A percentile compares a stretch with the other conserved stretches of the same genome.
phyloP scores from a whole-genome alignment of 1,284 basidiomycete genomes.

The Pseudozyma sp. region DNA sequence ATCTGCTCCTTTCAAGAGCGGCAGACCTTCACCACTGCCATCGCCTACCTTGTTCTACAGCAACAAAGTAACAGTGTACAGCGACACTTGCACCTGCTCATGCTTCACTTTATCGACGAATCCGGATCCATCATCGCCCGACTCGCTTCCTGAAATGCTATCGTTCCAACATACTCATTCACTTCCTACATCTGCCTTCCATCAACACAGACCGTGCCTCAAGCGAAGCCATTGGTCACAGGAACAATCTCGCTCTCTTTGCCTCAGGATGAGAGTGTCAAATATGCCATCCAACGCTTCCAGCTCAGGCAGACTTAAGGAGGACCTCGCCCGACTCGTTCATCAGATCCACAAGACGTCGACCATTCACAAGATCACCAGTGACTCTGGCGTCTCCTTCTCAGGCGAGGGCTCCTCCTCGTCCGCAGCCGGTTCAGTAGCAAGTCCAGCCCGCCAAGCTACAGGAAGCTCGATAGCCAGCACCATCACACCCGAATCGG shows the following conservation, averaged over 20 bases:
- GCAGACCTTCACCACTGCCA: background rate
- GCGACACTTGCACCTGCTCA: background rate
- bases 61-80: background rate
- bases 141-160: conserved; percentile 18
- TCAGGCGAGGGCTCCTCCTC: conserved; percentile 6
- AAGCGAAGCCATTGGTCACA: conserved; percentile 27
- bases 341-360: conserved; percentile 43
- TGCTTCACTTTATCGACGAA: background rate
- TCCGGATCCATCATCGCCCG: background rate
- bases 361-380: conserved; percentile 43
- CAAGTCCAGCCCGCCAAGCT: conserved; percentile 17
- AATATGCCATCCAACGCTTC: conserved; percentile 10
- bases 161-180: conserved; percentile 31
- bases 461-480: conserved; percentile 46
- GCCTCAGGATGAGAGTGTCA: conserved; percentile 28
- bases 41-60: background rate
- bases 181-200: conserved; percentile 5
- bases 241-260: conserved; percentile 19
- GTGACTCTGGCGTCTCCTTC: conserved; percentile 54
- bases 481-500: conserved; percentile 47
- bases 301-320: conserved; percentile 19
- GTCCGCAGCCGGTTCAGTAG: background rate
- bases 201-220: conserved; percentile 20
- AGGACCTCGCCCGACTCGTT: conserved; percentile 24
- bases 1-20: background rate